These are phyloP conservation scores for Claviceps maximensis DNA, from an alignment of 2,329 filamentous ascomycete genomes.

Conservation along the genomic window DNA sequence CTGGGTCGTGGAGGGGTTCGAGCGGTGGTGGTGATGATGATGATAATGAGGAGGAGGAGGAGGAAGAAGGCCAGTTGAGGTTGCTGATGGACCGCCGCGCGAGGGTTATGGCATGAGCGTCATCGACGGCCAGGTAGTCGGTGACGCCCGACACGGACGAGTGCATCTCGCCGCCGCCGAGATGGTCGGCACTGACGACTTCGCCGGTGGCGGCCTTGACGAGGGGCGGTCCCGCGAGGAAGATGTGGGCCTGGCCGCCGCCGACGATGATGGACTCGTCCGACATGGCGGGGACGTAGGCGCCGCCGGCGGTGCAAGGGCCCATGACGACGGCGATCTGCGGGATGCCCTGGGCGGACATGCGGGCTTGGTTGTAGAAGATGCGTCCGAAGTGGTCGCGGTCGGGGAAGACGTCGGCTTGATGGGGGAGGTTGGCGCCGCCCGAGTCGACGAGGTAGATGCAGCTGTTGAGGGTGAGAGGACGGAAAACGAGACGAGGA, in stretches of 20 bases:
- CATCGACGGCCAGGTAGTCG: slow-evolving; percentile 88
- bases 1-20: slow-evolving; percentile 67
- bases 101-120: slow-evolving; percentile 79
- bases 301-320: slow-evolving; percentile 87
- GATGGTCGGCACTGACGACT: slow-evolving; percentile 76
- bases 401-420: slow-evolving; percentile 92
- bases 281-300: slow-evolving; percentile 94
- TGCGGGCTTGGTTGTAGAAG: slow-evolving; percentile 94
- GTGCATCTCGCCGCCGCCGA: slow-evolving; percentile 83
- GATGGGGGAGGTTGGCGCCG: slow-evolving; percentile 86
- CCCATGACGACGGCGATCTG: slow-evolving; percentile 96
- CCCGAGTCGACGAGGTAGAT: slow-evolving; percentile 96
- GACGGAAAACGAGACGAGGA: not conserved
- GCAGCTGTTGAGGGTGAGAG: slow-evolving; percentile 36
- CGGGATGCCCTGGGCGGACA: slow-evolving; percentile 79
- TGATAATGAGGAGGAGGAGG: not conserved
- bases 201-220: slow-evolving; percentile 96
- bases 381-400: slow-evolving; percentile 91
- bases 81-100: slow-evolving; percentile 75
- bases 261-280: slow-evolving; percentile 96
- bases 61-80: slow-evolving; percentile 63
- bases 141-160: slow-evolving; percentile 85
- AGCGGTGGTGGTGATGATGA: slow-evolving; percentile 34
- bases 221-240: slow-evolving; percentile 83
- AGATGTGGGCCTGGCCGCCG: slow-evolving; percentile 90